Percentiles rank a stretch among this genome's conserved stretches.
phyloP scores from a whole-genome alignment of 2,329 filamentous ascomycete genomes.

The Verticillium tricorpus region DNA sequence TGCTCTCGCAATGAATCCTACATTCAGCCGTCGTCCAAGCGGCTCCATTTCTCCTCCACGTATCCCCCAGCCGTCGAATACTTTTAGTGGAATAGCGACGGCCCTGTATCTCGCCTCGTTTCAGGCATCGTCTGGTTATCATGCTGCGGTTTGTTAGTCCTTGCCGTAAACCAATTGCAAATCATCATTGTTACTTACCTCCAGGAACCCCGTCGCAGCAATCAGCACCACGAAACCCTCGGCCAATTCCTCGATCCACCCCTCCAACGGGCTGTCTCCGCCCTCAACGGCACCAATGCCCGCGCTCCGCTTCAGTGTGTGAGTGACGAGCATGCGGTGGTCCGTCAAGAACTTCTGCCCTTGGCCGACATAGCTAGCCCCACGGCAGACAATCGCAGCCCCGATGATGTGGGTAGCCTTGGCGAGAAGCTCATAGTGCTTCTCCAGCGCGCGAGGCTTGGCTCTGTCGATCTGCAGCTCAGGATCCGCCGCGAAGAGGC shows the following conservation, averaged over 20 bases:
- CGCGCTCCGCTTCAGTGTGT: constrained; percentile 84
- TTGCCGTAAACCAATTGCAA: background rate
- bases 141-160: constrained; percentile 23
- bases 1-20: constrained; percentile 1
- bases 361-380: constrained; percentile 76
- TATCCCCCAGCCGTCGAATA: background rate
- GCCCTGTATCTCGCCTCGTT: constrained; percentile 22
- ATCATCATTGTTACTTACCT: constrained; percentile 53
- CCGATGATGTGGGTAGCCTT: constrained; percentile 77
- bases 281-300: constrained; percentile 58
- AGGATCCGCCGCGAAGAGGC: constrained; percentile 85
- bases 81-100: constrained; percentile 34
- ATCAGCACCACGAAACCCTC: constrained; percentile 84
- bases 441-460: constrained; percentile 65
- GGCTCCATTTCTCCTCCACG: background rate
- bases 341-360: constrained; percentile 76
- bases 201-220: constrained; percentile 75
- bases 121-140: constrained; percentile 33
- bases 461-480: constrained; percentile 80
- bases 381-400: constrained; percentile 75
- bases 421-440: constrained; percentile 80
- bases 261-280: constrained; percentile 37
- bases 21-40: background rate
- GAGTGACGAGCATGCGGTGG: constrained; percentile 78
- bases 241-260: constrained; percentile 70